Evolutionary conservation across 2,329 filamentous ascomycete species (phyloP).

Genomic region (Verticillium tricorpus): DNA sequence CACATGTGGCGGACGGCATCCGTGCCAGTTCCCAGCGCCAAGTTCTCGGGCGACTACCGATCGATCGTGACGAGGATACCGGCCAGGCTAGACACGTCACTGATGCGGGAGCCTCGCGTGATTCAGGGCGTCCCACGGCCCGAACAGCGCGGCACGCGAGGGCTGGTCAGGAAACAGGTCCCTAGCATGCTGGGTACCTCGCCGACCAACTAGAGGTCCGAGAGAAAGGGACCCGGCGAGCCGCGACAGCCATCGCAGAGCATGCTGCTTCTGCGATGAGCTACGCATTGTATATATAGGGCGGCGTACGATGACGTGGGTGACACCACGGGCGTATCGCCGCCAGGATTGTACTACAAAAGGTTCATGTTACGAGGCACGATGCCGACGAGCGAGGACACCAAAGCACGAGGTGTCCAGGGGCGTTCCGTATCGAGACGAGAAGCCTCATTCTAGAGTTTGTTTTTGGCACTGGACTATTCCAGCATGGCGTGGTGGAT

Average conservation of each 20-base stretch:
- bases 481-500: neutral
- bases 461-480: neutral
- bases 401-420: neutral
- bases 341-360: neutral
- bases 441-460: neutral
- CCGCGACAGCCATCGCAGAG: neutral
- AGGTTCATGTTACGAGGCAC: neutral
- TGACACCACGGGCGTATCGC: neutral
- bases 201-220: conserved; percentile 16
- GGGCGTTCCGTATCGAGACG: neutral
- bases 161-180: conserved; percentile 53
- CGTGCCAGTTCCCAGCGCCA: conserved; percentile 55
- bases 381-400: neutral
- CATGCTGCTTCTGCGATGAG: neutral
- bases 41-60: conserved; percentile 60
- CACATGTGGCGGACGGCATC: conserved; percentile 73
- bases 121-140: conserved; percentile 80
- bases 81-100: conserved; percentile 73
- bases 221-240: neutral
- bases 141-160: conserved; percentile 44
- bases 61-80: conserved; percentile 63
- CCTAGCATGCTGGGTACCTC: conserved; percentile 41
- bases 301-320: neutral
- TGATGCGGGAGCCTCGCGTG: conserved; percentile 89
- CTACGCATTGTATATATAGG: neutral